Evolutionary conservation across 495 filamentous ascomycete genomes (phyloP), one percentile per base, ranked within the genome.

Genomic region (Astrocystis sublimbata): DNA sequence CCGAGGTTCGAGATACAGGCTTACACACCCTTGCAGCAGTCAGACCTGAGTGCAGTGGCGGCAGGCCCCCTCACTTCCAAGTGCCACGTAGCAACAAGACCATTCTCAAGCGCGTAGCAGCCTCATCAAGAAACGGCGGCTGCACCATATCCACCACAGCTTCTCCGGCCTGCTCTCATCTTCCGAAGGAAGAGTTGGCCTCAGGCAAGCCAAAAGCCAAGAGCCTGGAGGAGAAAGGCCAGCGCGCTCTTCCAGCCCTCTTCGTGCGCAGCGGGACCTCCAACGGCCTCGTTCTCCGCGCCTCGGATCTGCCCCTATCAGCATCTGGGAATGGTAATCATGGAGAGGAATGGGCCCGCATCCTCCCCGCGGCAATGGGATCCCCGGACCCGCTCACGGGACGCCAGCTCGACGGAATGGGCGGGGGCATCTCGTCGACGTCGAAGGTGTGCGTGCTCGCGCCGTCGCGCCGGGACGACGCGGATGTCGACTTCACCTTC

Each of bases 191-290:
- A n/a, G n/a, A n/a, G n/a, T n/a, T n/a, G n/a, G 26, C 33, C 35
- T 19, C 19, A 6, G 13, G 30, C 30, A 10, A n/a, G 17, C 17
- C 24, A n/a, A n/a, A n/a, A n/a, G n/a, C n/a, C n/a, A n/a, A n/a
- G n/a, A n/a, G n/a, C n/a, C n/a, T n/a, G n/a, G n/a, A n/a, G 21
- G 9, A 13, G 13, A 41, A 41, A 13, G 35, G 50, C 1, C 33
- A 19, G 28, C 59, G 65, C 35, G 72, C 67, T 46, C 77, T 89
- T 21, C 83, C 83, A 5, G 88, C 87, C 26, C 76, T 86, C 38
- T 92, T 89, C 74, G 89, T 88, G 68, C 86, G 89, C 60, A 88
- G 88, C 51, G 89, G 89, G 28, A 91, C 88, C 1, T 89, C 88
- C 4, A 85, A 86, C 50, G 89, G 86, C 12, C 75, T 91, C 4